These are phyloP conservation scores for Apophysomyces variabilis DNA, from an alignment of 371 early-diverging fungal species.

Conservation along the genomic window DNA sequence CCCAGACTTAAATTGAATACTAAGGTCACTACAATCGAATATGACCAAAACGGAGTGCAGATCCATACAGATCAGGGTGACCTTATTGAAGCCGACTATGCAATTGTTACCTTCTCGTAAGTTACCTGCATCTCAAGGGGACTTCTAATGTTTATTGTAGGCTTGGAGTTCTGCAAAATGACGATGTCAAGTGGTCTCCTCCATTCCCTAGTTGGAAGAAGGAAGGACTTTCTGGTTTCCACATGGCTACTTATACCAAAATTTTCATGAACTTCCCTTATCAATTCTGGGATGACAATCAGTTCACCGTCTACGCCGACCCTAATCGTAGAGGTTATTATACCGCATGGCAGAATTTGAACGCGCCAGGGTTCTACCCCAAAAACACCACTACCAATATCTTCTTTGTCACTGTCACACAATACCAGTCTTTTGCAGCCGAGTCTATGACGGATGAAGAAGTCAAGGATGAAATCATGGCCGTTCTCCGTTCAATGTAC, in stretches of 20 bases:
- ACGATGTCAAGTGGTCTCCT: conserved; percentile 47
- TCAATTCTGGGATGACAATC: conserved; percentile 53
- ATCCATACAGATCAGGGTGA: conserved; percentile 35
- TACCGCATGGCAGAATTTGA: conserved; percentile 40
- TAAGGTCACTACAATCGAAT: conserved; percentile 36
- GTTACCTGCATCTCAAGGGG: background rate
- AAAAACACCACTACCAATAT: conserved; percentile 32
- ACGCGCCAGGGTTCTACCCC: conserved; percentile 33
- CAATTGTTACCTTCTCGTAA: conserved; percentile 53
- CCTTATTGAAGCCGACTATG: conserved; percentile 49
- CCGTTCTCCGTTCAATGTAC: conserved; percentile 37
- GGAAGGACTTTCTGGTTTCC: conserved; percentile 49
- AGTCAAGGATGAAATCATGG: conserved; percentile 37
- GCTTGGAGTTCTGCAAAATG: conserved; percentile 47
- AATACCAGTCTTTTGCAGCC: conserved; percentile 28
- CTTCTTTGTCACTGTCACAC: conserved; percentile 41
- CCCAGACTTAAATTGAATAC: conserved; percentile 38
- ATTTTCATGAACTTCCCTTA: conserved; percentile 51
- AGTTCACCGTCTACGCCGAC: conserved; percentile 48
- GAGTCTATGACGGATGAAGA: conserved; percentile 35
- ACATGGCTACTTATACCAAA: conserved; percentile 58
- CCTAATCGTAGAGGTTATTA: conserved; percentile 42
- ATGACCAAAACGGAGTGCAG: conserved; percentile 35
- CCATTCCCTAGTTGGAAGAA: conserved; percentile 47
- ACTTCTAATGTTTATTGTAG: conserved; percentile 12